phyloP scores from a whole-genome alignment of 2,329 filamentous ascomycete species.

The Orbilia oligospora region DNA sequence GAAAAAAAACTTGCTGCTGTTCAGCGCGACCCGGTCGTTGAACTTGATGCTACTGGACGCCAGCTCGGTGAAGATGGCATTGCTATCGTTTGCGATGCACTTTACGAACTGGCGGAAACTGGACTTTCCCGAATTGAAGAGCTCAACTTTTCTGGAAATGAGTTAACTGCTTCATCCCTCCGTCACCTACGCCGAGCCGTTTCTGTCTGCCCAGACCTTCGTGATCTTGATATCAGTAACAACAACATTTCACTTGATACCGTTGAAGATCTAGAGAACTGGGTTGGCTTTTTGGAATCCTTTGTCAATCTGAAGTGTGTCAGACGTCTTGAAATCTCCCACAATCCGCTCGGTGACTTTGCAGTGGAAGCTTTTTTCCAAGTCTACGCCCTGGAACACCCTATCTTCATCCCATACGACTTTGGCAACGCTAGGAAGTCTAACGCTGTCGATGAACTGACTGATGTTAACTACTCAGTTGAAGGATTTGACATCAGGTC shows the following conservation, averaged over 20 bases:
- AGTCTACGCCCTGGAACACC: slow-evolving; percentile 36
- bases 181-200: slow-evolving; percentile 47
- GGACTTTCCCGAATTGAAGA: slow-evolving; percentile 49
- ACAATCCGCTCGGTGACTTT: slow-evolving; percentile 52
- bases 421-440: slow-evolving; percentile 18
- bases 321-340: slow-evolving; percentile 39
- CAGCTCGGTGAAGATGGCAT: slow-evolving; percentile 56
- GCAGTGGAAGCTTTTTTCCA: slow-evolving; percentile 49
- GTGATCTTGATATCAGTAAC: slow-evolving; percentile 46
- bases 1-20: slow-evolving; percentile 55
- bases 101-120: slow-evolving; percentile 33
- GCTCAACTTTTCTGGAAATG: slow-evolving; percentile 52
- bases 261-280: slow-evolving; percentile 41
- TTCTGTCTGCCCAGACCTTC: slow-evolving; percentile 42
- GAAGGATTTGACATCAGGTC: slow-evolving; percentile 56
- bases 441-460: slow-evolving; percentile 29
- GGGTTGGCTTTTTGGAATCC: slow-evolving; percentile 33
- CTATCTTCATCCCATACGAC: slow-evolving; percentile 52
- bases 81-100: slow-evolving; percentile 41
- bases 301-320: slow-evolving; percentile 46
- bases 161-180: slow-evolving; percentile 40
- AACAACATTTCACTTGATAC: slow-evolving; percentile 38
- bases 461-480: slow-evolving; percentile 45
- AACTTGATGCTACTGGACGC: slow-evolving; percentile 47
- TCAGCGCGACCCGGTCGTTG: slow-evolving; percentile 51